Conservation (phyloP, 495 filamentous ascomycete genomes). For the Terfezia claveryi region DNA sequence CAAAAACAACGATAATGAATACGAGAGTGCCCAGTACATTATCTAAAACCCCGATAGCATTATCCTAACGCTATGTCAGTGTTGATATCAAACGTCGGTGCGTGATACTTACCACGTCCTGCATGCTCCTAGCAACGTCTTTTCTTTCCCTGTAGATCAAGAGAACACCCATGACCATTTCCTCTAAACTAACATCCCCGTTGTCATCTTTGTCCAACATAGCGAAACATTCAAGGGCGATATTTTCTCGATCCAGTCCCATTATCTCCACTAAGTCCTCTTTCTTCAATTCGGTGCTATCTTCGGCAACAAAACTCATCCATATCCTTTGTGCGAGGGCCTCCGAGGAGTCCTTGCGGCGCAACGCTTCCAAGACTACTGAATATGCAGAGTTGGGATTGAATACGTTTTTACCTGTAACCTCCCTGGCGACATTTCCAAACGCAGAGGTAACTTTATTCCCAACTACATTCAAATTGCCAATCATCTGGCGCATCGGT, state of each 20-base stretch:
- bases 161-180: constrained; percentile 75
- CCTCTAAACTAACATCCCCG: constrained; percentile 80
- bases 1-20: constrained; percentile 56
- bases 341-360: constrained; percentile 59
- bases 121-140: constrained; percentile 73
- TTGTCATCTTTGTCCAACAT: constrained; percentile 71
- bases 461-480: constrained; percentile 57
- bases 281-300: constrained; percentile 48
- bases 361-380: constrained; percentile 68
- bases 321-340: constrained; percentile 79
- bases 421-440: constrained; percentile 82
- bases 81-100: background rate
- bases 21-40: constrained; percentile 58
- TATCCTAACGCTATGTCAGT: constrained; percentile 24
- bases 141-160: constrained; percentile 67
- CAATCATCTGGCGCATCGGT: constrained; percentile 53
- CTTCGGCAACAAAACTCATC: constrained; percentile 96
- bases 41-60: constrained; percentile 79
- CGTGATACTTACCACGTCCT: constrained; percentile 44
- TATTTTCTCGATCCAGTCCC: constrained; percentile 41
- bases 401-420: constrained; percentile 86
- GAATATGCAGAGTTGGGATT: constrained; percentile 76
- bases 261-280: constrained; percentile 81
- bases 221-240: constrained; percentile 64
- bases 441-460: constrained; percentile 82